Base-by-base conservation (phyloP, 306 rosid species). In the Cicer judaicum region DNA sequence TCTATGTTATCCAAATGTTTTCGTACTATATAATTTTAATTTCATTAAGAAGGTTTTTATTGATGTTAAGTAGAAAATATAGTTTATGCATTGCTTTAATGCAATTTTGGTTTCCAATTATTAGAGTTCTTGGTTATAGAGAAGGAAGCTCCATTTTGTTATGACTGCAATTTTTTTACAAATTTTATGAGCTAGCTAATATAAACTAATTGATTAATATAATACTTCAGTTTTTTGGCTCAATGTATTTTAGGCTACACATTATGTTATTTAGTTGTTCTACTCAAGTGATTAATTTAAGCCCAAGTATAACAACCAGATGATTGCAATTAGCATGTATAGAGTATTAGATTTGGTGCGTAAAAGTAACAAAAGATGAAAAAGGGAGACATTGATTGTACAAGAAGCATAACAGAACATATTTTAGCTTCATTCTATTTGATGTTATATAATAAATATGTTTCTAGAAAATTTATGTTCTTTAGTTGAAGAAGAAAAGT, bases 311-410 rank as follows among this genome's bases (percentile, higher is more conserved):
- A 53, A 7, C 61, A 19, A 43, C 52, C 38, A 7, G 59, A 11
- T 71, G 39, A 36, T 21, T 55, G 69, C 55, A 78, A 47, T 67
- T 44, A 34, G 60, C 44, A 49, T 64, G 48, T 70, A 19, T 70
- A 24, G 3, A 24, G 3, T 24, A 24, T 24, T 24, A 2, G 29
- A 2, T 24, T 24, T 24, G 29, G 29, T 24, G 29, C 29, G 3
- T 24, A 24, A 24, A 24, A 24, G 29, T 2, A 24, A 24, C 29
- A 24, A 2, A 24, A 24, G 29, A 3, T 24, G 29, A 24, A 24
- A 24, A 24, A 2, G 29, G 29, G 29, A 24, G 29, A 24, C 29
- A 24, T 24, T 24, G 29, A 24, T 2, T 24, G 29, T 24, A 24
- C 67, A 63, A 67, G 40, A 65, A 66, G 29, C 74, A 77, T 34